These are phyloP conservation scores for Globisporangium solare DNA, from an alignment of 352 stramenopile species.

Conservation along the genomic window DNA sequence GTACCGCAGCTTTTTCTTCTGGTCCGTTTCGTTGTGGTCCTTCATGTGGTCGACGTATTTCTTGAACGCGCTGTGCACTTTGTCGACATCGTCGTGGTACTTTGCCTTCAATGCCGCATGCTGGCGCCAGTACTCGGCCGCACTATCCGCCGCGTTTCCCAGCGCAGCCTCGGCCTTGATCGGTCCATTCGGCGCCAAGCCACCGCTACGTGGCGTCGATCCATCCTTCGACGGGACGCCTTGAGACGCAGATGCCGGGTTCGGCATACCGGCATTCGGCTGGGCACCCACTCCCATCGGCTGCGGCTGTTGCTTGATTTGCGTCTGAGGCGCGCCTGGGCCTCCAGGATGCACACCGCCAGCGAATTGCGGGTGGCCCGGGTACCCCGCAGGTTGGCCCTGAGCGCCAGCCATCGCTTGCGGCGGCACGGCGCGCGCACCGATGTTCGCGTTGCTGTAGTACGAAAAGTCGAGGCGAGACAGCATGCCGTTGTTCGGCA, in stretches of 20 bases:
- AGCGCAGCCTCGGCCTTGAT: conserved; percentile 14
- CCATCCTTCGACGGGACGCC: not conserved
- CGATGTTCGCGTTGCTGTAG: conserved; percentile 63
- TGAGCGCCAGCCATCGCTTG: conserved; percentile 16
- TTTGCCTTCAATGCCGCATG: conserved; percentile 73
- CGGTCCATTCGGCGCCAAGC: conserved; percentile 1
- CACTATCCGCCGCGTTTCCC: conserved; percentile 31
- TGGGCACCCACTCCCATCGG: not conserved
- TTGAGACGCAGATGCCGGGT: conserved; percentile 3
- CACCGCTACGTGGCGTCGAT: not conserved
- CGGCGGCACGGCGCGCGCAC: conserved; percentile 21
- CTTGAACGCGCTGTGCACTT: conserved; percentile 82
- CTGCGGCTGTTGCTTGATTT: conserved; percentile 12
- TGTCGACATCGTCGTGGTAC: conserved; percentile 80
- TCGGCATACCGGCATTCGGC: conserved; percentile 15
- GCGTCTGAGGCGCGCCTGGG: conserved; percentile 15
- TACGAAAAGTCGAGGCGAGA: conserved; percentile 71
- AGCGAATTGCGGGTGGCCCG: conserved; percentile 34
- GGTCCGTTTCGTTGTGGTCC: conserved; percentile 78
- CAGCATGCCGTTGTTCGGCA: conserved; percentile 70
- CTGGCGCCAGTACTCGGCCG: conserved; percentile 73
- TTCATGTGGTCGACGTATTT: conserved; percentile 89
- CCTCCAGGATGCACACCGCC: conserved; percentile 8
- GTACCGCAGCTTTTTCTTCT: conserved; percentile 85
- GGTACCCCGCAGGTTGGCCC: conserved; percentile 29